These are phyloP conservation scores for Trichophyton schoenleinii DNA, from an alignment of 2,329 filamentous ascomycete species.

Conservation along the genomic window DNA sequence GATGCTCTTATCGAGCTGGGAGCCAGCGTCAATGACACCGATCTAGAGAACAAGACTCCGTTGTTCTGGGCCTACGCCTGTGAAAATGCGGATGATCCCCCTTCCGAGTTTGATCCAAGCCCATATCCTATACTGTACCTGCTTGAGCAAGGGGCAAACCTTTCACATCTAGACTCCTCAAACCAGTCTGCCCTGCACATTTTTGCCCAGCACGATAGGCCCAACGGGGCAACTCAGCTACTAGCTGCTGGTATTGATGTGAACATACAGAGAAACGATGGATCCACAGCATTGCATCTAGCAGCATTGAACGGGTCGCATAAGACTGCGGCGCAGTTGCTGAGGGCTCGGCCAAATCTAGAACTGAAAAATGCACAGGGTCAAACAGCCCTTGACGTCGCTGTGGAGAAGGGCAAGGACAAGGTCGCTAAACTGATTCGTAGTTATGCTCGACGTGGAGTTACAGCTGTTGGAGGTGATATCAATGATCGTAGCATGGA, in stretches of 20 bases:
- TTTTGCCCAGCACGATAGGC: not conserved
- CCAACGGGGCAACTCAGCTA: not conserved
- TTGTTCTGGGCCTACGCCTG: not conserved
- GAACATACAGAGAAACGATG: not conserved
- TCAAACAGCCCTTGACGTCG: not conserved
- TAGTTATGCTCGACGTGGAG: not conserved
- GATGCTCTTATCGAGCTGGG: not conserved
- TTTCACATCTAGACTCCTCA: not conserved
- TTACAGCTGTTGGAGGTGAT: not conserved
- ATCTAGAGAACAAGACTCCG: not conserved
- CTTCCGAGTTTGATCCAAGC: not conserved
- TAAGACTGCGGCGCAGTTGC: not conserved
- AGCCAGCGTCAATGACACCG: not conserved
- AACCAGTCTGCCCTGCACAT: not conserved
- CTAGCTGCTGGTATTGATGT: not conserved
- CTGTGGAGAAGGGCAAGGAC: not conserved
- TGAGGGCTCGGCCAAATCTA: not conserved
- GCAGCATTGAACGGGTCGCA: not conserved
- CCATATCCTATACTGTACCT: not conserved
- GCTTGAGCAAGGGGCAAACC: not conserved
- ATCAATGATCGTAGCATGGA: too few relatives aligned
- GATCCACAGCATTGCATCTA: not conserved
- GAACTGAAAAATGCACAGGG: not conserved
- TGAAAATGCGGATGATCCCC: too few relatives aligned
- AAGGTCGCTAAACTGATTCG: not conserved